Conservation (phyloP, 176 grass and related monocot genomes). For the Dactylis glomerata region DNA sequence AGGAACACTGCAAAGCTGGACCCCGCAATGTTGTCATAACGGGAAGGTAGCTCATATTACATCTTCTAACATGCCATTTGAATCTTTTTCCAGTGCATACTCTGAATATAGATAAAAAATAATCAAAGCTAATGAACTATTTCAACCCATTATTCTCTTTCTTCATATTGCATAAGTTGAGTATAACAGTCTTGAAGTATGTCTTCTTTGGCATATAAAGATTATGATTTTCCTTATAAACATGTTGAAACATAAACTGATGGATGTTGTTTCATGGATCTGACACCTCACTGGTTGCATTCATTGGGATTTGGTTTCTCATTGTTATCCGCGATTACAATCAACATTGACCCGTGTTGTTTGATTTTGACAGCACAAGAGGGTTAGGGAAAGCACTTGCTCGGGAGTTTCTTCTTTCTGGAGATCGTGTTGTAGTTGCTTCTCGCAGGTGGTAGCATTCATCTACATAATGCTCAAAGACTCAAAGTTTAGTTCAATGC, state of each 20-base stretch:
- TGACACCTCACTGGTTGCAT: not conserved
- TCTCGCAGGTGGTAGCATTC: constrained; percentile 74
- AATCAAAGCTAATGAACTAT: not conserved
- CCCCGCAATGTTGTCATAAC: constrained; percentile 97
- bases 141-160: not conserved
- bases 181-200: not conserved
- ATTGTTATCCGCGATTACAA: constrained; percentile 8
- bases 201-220: not conserved
- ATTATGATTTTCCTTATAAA: not conserved
- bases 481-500: constrained; percentile 9
- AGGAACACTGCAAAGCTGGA: constrained; percentile 94
- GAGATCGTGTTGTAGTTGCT: constrained; percentile 86
- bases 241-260: not conserved
- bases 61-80: not conserved
- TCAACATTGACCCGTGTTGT: constrained; percentile 4
- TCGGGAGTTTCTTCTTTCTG: constrained; percentile 99
- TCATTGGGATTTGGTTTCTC: constrained; percentile 1
- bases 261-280: not conserved
- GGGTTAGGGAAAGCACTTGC: constrained; percentile 98
- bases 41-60: constrained; percentile 61
- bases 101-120: not conserved
- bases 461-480: not conserved
- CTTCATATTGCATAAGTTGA: not conserved
- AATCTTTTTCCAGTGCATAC: constrained; percentile 13
- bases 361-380: constrained; percentile 69